Percentiles rank a stretch among this genome's conserved stretches.
These are phyloP conservation scores for Epichloe typhina DNA, from an alignment of 2,329 filamentous ascomycete genomes.

Conservation along the genomic window DNA sequence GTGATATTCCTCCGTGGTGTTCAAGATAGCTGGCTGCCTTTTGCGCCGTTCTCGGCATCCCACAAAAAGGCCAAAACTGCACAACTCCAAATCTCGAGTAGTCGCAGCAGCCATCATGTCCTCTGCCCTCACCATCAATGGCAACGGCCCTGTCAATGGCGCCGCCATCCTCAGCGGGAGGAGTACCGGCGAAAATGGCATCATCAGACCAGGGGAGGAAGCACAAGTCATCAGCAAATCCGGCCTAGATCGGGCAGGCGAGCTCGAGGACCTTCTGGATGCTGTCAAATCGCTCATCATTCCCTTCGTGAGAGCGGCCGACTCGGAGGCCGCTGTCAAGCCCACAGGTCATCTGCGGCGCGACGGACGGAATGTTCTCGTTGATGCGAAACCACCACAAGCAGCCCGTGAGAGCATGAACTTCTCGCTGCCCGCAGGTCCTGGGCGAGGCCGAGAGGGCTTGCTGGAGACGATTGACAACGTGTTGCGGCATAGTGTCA, in stretches of 20 bases:
- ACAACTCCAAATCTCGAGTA: too few relatives aligned
- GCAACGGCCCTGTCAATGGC: too few relatives aligned
- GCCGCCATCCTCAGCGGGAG: too few relatives aligned
- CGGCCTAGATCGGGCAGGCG: neutral
- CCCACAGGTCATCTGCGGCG: neutral
- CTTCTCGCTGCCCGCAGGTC: conserved; percentile 34
- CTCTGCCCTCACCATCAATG: too few relatives aligned
- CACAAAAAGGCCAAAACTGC: too few relatives aligned
- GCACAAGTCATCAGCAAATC: neutral
- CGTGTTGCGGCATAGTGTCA: conserved; percentile 74
- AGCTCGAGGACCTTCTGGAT: conserved; percentile 1
- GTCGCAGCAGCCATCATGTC: too few relatives aligned
- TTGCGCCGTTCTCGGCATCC: too few relatives aligned
- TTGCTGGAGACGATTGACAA: conserved; percentile 56
- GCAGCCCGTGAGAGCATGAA: neutral
- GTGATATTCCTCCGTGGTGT: too few relatives aligned
- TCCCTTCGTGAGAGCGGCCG: neutral
- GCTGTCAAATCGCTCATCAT: conserved; percentile 3
- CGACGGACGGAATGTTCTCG: neutral
- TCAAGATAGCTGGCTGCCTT: too few relatives aligned
- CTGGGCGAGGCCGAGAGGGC: conserved; percentile 55
- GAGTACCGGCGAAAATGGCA: too few relatives aligned
- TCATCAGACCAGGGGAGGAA: too few relatives aligned
- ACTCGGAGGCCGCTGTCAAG: neutral
- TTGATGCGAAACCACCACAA: neutral